phyloP scores from a whole-genome alignment of 345 rosid genomes.

The Turritis glabra region DNA sequence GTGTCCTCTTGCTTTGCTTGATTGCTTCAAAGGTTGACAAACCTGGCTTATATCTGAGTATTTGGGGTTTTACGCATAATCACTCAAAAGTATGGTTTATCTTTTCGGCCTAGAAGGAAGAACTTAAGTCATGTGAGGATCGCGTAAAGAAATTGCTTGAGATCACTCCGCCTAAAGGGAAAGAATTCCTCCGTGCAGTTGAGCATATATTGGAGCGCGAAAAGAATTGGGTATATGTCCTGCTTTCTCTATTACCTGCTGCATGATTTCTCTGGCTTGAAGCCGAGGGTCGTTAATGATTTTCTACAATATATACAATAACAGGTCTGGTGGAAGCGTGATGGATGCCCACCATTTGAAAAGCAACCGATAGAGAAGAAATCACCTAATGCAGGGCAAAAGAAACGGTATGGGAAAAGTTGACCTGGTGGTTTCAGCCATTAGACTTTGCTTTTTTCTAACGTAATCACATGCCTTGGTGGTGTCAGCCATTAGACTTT shows the following conservation, averaged over 20 bases:
- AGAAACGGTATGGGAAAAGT: constrained; percentile 60
- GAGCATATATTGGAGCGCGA: constrained; percentile 93
- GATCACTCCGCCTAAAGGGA: constrained; percentile 93
- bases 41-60: constrained; percentile 2
- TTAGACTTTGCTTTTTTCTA: not conserved
- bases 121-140: constrained; percentile 83
- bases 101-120: constrained; percentile 69
- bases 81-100: constrained; percentile 9
- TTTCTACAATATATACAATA: constrained; percentile 19
- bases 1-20: constrained; percentile 14
- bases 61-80: not conserved
- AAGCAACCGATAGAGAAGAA: constrained; percentile 78
- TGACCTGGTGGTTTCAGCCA: not conserved
- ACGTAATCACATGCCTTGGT: not conserved
- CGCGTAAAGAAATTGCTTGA: constrained; percentile 85
- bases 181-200: constrained; percentile 72
- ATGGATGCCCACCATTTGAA: constrained; percentile 96
- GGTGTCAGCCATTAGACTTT: not conserved
- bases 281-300: constrained; percentile 2
- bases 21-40: constrained; percentile 20
- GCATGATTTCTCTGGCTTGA: not conserved
- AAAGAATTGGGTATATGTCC: constrained; percentile 83
- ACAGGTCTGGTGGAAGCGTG: constrained; percentile 99
- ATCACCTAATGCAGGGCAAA: constrained; percentile 59
- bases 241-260: constrained; percentile 22